phyloP scores from a whole-genome alignment of 192 early-diverging fungal genomes.

The Dissophora globulifera region DNA sequence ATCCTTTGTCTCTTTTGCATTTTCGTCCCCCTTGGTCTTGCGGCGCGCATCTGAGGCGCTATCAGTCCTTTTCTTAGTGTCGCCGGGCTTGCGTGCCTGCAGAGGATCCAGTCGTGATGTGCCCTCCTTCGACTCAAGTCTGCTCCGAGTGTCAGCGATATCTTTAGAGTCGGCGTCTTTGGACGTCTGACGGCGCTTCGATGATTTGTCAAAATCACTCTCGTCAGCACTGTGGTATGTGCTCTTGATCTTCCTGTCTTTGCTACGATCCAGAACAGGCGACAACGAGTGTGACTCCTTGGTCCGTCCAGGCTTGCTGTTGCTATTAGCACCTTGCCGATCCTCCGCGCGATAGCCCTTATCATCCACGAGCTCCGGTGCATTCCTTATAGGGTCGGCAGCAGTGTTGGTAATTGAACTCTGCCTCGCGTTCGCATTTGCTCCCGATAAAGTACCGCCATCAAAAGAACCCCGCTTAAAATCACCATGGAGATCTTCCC shows the following conservation, averaged over 20 bases:
- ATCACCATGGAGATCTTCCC: conserved; percentile 6
- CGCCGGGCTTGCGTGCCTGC: conserved; percentile 3
- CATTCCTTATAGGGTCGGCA: conserved; percentile 1
- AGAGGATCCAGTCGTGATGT: not conserved
- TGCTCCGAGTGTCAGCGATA: conserved; percentile 5
- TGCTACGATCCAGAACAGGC: conserved; percentile 20
- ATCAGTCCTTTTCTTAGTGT: conserved; percentile 11
- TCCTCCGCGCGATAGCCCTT: conserved; percentile 13
- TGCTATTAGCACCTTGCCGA: not conserved
- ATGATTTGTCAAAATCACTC: conserved; percentile 7
- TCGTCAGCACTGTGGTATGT: conserved; percentile 37
- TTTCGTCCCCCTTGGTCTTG: conserved; percentile 22
- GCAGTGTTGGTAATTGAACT: not conserved
- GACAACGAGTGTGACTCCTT: conserved; percentile 37
- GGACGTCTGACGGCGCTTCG: not conserved
- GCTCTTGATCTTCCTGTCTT: not conserved
- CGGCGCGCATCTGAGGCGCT: conserved; percentile 7
- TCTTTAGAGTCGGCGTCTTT: conserved; percentile 14
- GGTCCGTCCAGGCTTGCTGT: not conserved
- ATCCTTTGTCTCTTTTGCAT: conserved; percentile 31
- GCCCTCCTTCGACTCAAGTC: conserved; percentile 31
- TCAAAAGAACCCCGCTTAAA: conserved; percentile 14
- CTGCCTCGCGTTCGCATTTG: not conserved
- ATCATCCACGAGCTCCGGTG: conserved; percentile 5
- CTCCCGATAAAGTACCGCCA: not conserved